Evolutionary conservation across 768 basidiomycete species (phyloP).

Genomic region (Agaricus blazei): DNA sequence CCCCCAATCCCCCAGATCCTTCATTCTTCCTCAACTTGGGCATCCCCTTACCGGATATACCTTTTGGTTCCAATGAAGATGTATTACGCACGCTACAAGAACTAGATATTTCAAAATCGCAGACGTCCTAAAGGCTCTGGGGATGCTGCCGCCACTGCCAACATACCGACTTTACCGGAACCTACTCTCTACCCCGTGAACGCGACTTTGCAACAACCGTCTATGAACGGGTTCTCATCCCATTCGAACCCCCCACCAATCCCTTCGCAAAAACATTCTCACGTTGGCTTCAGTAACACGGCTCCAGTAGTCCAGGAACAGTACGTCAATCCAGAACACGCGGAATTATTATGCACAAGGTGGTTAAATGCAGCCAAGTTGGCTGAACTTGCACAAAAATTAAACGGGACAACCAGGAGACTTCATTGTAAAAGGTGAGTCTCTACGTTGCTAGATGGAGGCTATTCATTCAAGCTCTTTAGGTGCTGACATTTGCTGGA

Average conservation of each 20-base stretch:
- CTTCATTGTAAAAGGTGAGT: too few relatives aligned
- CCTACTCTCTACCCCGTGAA: slow-evolving; percentile 16
- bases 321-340: slow-evolving; percentile 49
- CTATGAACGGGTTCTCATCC: slow-evolving; percentile 37
- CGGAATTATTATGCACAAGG: slow-evolving; percentile 67
- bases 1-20: slow-evolving; percentile 13
- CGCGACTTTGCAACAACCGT: slow-evolving; percentile 22
- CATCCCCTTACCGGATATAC: slow-evolving; percentile 30
- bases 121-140: slow-evolving; percentile 57
- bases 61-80: slow-evolving; percentile 62
- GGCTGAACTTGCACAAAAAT: slow-evolving; percentile 55
- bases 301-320: slow-evolving; percentile 22
- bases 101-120: slow-evolving; percentile 71
- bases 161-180: slow-evolving; percentile 24
- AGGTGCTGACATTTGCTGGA: too few relatives aligned
- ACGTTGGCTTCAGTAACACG: neutral
- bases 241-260: slow-evolving; percentile 29
- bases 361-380: slow-evolving; percentile 73
- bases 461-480: too few relatives aligned
- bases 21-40: slow-evolving; percentile 12
- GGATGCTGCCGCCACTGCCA: slow-evolving; percentile 47
- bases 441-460: too few relatives aligned
- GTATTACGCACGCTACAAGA: slow-evolving; percentile 70
- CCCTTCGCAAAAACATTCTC: slow-evolving; percentile 1
- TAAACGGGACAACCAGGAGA: too few relatives aligned